Evolutionary conservation across 805 yeast species (phyloP).

Genomic region (Candida broadrunensis): DNA sequence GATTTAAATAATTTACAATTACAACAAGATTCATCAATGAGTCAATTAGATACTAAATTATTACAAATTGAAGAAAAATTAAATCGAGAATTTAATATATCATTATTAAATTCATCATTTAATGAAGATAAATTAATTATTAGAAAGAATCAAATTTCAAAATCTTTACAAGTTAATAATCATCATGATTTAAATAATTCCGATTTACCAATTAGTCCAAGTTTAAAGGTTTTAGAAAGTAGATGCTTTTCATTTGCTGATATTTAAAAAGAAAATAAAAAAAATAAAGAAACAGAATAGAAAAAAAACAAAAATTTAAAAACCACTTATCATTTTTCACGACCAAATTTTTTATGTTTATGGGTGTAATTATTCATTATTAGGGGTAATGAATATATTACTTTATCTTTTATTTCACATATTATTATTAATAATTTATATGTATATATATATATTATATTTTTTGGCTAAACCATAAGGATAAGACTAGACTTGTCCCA

Average conservation of each 20-base stretch:
- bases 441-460: no score
- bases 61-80: constrained; percentile 35
- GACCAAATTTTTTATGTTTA: no score
- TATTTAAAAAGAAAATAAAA: no score
- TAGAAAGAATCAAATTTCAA: neutral
- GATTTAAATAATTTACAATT: constrained; percentile 38
- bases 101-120: constrained; percentile 12
- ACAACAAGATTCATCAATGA: constrained; percentile 34
- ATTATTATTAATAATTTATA: no score
- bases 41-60: constrained; percentile 37
- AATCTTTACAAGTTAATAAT: constrained; percentile 2
- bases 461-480: no score
- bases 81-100: constrained; percentile 24
- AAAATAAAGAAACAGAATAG: no score
- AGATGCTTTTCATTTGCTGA: constrained; percentile 25
- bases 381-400: no score
- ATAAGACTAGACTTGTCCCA: no score
- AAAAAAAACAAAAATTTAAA: no score
- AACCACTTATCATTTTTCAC: no score
- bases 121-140: neutral
- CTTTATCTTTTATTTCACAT: no score
- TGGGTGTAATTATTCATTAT: no score
- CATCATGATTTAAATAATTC: constrained; percentile 5
- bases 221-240: constrained; percentile 31
- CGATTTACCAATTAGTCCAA: constrained; percentile 18